Conservation (phyloP, 768 basidiomycete species). For the Pulveroboletus sp. region DNA sequence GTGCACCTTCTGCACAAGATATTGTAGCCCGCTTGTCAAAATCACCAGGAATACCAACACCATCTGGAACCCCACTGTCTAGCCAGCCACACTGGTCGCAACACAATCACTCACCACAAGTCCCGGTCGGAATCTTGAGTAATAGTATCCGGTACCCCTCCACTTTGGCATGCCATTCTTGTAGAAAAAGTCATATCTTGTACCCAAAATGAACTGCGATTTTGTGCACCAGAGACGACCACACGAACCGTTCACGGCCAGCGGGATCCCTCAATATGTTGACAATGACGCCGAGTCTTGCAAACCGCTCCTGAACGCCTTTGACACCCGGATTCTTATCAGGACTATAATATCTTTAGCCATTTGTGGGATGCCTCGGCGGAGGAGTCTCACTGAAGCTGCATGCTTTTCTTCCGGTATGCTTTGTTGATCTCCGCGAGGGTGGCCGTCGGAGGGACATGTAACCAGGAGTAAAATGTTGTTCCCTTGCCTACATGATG, state of each 20-base stretch:
- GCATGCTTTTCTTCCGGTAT: constrained; percentile 86
- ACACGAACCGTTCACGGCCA: constrained; percentile 66
- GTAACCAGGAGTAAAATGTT: constrained; percentile 95
- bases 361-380: background rate
- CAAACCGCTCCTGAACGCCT: constrained; percentile 81
- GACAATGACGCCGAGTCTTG: constrained; percentile 83
- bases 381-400: constrained; percentile 69
- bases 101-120: constrained; percentile 51
- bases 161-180: constrained; percentile 97
- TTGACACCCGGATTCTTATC: constrained; percentile 92
- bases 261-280: constrained; percentile 76
- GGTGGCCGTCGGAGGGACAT: constrained; percentile 68
- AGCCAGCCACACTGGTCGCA: background rate
- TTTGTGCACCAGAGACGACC: background rate
- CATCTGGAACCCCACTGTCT: constrained; percentile 38
- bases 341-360: constrained; percentile 49
- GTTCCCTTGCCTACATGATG: constrained; percentile 66
- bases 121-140: constrained; percentile 92
- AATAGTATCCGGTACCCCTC: constrained; percentile 96
- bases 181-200: constrained; percentile 88
- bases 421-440: constrained; percentile 79
- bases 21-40: constrained; percentile 78
- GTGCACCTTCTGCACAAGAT: constrained; percentile 72
- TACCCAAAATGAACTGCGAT: constrained; percentile 1
- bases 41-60: constrained; percentile 74